Conservation (phyloP, 768 basidiomycete species). For the Paxillus ammoniavirescens region DNA sequence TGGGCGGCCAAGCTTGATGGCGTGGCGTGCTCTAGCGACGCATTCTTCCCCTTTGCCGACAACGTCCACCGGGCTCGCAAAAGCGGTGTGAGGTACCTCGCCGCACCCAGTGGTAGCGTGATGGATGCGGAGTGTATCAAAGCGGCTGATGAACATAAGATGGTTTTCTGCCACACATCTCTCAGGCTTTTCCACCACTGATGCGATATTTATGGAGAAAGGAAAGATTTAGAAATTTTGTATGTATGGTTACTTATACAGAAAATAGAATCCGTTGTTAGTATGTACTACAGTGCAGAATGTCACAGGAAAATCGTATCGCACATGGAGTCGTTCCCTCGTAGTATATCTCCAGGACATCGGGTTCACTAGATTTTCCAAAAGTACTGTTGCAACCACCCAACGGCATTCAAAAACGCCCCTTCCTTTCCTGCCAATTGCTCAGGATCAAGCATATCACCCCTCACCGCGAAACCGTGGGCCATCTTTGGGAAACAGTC, state of each 20-base stretch:
- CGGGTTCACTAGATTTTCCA: not conserved
- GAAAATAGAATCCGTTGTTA: not conserved
- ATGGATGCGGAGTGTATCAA: constrained; percentile 98
- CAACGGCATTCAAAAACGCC: constrained; percentile 12
- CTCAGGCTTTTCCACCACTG: constrained; percentile 90
- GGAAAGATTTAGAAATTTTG: not conserved
- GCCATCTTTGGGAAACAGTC: constrained; percentile 35
- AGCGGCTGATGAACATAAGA: constrained; percentile 89
- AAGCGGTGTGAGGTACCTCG: constrained; percentile 91
- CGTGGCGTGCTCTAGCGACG: constrained; percentile 93
- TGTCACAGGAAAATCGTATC: no score
- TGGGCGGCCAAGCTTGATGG: constrained; percentile 76
- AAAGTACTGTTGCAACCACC: not conserved
- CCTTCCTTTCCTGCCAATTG: constrained; percentile 65
- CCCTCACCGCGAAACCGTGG: constrained; percentile 59
- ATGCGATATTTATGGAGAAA: constrained; percentile 13
- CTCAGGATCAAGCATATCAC: constrained; percentile 45
- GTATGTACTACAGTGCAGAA: no score
- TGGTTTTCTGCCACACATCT: constrained; percentile 89
- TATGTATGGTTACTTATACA: not conserved
- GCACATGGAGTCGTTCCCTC: no score
- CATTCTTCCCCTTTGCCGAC: constrained; percentile 99
- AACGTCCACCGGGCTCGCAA: constrained; percentile 92
- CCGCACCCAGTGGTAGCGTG: constrained; percentile 90
- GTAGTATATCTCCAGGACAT: no score